phyloP scores from a whole-genome alignment of 208 protist genomes.

The Leishmania tropica region DNA sequence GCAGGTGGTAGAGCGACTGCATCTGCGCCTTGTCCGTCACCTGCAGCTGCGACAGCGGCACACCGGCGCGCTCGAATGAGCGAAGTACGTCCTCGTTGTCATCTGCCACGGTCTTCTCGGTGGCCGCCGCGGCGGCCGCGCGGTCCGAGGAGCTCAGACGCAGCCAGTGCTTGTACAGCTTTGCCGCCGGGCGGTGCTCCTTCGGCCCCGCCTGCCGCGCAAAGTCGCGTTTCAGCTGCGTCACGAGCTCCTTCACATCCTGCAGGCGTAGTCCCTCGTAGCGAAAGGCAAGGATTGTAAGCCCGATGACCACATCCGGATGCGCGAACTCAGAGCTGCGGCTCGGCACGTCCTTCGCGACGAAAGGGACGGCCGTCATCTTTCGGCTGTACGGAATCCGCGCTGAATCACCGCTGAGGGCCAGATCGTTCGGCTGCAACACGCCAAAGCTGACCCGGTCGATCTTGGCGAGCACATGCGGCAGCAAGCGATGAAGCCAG shows the following conservation, averaged over 20 bases:
- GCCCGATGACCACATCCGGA: slow-evolving; percentile 94
- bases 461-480: slow-evolving; percentile 94
- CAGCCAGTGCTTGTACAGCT: slow-evolving; percentile 85
- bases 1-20: slow-evolving; percentile 52
- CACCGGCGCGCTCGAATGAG: slow-evolving; percentile 46
- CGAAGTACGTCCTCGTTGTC: slow-evolving; percentile 21
- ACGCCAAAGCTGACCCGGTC: slow-evolving; percentile 94
- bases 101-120: background rate
- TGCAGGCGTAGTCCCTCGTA: slow-evolving; percentile 90
- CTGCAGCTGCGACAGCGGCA: slow-evolving; percentile 90
- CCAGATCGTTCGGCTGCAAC: slow-evolving; percentile 75
- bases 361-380: slow-evolving; percentile 94
- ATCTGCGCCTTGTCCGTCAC: slow-evolving; percentile 73
- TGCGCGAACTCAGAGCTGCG: slow-evolving; percentile 95
- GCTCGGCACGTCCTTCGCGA: slow-evolving; percentile 96
- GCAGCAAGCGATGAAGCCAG: slow-evolving; percentile 92
- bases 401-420: slow-evolving; percentile 29
- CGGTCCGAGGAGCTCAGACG: slow-evolving; percentile 46
- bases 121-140: background rate
- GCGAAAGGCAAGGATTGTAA: slow-evolving; percentile 92
- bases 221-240: slow-evolving; percentile 88
- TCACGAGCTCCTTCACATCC: slow-evolving; percentile 82
- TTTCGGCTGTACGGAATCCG: slow-evolving; percentile 80
- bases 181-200: slow-evolving; percentile 82
- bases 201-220: slow-evolving; percentile 84